Base-by-base conservation (phyloP, 768 basidiomycete species). In the Favolaschia claudopus region DNA sequence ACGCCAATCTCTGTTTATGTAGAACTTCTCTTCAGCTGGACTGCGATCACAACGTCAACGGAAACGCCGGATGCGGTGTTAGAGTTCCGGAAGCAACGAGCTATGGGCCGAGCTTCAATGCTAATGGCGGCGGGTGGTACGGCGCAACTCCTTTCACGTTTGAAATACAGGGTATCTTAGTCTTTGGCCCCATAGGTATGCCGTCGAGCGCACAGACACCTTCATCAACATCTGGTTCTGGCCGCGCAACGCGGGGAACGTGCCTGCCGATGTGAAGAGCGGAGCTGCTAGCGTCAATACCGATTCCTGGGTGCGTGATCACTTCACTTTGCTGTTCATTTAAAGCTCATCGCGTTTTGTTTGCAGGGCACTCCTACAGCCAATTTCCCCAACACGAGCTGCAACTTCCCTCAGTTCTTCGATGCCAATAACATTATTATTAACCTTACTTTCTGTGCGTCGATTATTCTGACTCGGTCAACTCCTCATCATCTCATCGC, bases 141-240 rank as follows among this genome's bases (percentile, higher is more conserved):
- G 80, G 40, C n/a, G 61, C 67, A 66, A 49, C 77, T 70, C 12
- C 15, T 13, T 14, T 39, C 17, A 8, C 14, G 4, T 12, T 12
- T 9, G 29, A 34, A 14, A 15, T 15, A 24, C 7, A 31, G 40
- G 36, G 14, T 17, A 44, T 44, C 48, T 22, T 62, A 12, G 8
- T 45, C 42, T 25, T 28, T 28, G 29, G 13, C 52, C n/a, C n/a
- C n/a, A n/a, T n/a, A 88, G 84, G 82, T 89, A 83, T 67, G 89
- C 85, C 0, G 76, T 89, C 47, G 88, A 89, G 68, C 81, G 89
- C 34, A 84, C 85, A 0, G 65, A 71, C 19, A 65, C 64, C 15
- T 82, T 77, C 67, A 85, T 92, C 62, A 86, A 85, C 49, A 77
- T 91, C 29, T 92, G 87, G 84, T 91, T 89, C 76, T 93, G 89